These are phyloP conservation scores for Echium plantagineum DNA, from an alignment of 257 asterid genomes.

Conservation along the genomic window DNA sequence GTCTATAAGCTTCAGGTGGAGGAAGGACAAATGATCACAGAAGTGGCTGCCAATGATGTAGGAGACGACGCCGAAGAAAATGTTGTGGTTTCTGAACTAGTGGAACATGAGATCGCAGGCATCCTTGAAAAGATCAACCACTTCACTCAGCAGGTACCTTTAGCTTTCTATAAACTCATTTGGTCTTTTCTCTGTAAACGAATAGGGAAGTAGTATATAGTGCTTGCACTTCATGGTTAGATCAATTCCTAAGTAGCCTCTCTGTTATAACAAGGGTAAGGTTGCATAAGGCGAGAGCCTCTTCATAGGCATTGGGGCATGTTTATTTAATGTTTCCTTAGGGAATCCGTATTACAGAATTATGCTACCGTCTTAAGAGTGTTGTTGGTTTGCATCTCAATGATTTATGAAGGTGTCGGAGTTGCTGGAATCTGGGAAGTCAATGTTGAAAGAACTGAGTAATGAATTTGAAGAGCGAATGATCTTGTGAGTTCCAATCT, in stretches of 20 bases:
- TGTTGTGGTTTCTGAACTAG: constrained; percentile 45
- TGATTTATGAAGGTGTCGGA: constrained; percentile 53
- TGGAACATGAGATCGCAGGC: constrained; percentile 57
- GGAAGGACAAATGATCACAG: constrained; percentile 24
- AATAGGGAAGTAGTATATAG: background rate
- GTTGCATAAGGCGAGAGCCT: no score
- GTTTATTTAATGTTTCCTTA: no score
- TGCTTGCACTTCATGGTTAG: no score
- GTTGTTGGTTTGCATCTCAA: constrained; percentile 11
- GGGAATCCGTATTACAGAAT: background rate
- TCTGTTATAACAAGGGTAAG: no score
- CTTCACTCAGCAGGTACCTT: constrained; percentile 66
- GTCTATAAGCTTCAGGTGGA: constrained; percentile 26
- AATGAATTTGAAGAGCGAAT: constrained; percentile 72
- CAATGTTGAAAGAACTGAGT: constrained; percentile 68
- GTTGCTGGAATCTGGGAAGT: constrained; percentile 84
- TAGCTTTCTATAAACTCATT: background rate
- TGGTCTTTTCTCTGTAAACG: no score
- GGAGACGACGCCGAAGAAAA: constrained; percentile 45
- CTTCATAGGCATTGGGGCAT: no score
- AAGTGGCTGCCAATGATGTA: constrained; percentile 20
- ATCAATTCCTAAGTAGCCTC: no score
- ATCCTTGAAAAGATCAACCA: constrained; percentile 66
- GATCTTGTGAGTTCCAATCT: constrained; percentile 41
- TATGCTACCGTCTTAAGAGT: constrained; percentile 2